Conservation (phyloP, 768 basidiomycete species). For the Hydnomerulius pinastri region DNA sequence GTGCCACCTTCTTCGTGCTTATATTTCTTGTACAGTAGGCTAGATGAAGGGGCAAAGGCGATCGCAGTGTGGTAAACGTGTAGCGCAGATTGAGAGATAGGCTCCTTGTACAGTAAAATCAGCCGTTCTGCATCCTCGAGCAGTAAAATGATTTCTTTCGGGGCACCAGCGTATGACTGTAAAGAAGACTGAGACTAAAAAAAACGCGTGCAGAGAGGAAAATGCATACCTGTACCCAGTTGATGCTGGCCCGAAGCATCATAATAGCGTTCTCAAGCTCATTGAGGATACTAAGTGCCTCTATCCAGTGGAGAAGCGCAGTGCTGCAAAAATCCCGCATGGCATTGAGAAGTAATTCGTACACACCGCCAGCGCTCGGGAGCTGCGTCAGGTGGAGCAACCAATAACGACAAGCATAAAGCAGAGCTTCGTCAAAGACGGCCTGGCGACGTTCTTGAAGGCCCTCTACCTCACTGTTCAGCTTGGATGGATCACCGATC, state of each 20-base stretch:
- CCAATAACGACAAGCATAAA: conserved; percentile 22
- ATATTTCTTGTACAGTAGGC: conserved; percentile 8
- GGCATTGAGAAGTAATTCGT: conserved; percentile 9
- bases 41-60: not conserved
- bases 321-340: conserved; percentile 14
- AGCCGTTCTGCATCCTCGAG: conserved; percentile 21
- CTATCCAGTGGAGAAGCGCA: conserved; percentile 19
- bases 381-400: conserved; percentile 16
- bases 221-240: conserved; percentile 16
- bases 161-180: conserved; percentile 1
- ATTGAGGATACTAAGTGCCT: conserved; percentile 18
- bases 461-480: conserved; percentile 15
- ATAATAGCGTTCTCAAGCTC: conserved; percentile 16
- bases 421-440: conserved; percentile 12
- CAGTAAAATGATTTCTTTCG: conserved; percentile 6
- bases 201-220: not conserved
- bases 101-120: conserved; percentile 19
- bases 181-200: not conserved
- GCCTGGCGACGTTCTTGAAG: conserved; percentile 6
- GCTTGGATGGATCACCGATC: conserved; percentile 14
- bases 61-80: conserved; percentile 18
- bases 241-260: conserved; percentile 14
- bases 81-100: conserved; percentile 21
- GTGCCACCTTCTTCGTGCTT: conserved; percentile 7
- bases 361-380: conserved; percentile 4